phyloP scores from a whole-genome alignment of 179 eudicot genomes.

The Silene vulgaris region DNA sequence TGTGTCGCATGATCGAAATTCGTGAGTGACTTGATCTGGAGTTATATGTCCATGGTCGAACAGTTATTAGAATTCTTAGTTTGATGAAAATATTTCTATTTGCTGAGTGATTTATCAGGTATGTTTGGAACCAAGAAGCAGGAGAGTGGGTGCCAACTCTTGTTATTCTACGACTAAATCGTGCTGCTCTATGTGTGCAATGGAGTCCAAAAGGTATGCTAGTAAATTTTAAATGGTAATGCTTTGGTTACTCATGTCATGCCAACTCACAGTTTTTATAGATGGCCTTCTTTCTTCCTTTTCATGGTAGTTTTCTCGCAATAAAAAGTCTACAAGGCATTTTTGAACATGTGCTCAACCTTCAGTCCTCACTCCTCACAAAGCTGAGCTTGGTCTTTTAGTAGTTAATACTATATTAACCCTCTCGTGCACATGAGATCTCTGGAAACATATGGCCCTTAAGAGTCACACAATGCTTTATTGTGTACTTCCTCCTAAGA shows the following conservation, averaged over 20 bases:
- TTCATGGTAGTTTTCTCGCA: neutral
- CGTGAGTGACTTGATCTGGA: conserved; percentile 50
- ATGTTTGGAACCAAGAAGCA: conserved; percentile 89
- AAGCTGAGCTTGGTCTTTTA: conserved; percentile 1
- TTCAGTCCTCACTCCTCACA: neutral
- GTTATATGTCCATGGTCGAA: neutral
- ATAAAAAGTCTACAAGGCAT: neutral
- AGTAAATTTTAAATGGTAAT: neutral
- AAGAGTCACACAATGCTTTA: neutral
- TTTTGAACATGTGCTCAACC: neutral
- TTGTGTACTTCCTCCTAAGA: neutral
- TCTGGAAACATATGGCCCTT: neutral
- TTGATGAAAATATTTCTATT: neutral
- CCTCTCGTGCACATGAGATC: neutral
- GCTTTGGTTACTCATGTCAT: neutral
- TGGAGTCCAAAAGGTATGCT: conserved; percentile 92
- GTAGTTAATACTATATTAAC: neutral
- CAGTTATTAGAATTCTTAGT: neutral
- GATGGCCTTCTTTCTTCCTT: neutral
- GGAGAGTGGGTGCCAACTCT: conserved; percentile 93
- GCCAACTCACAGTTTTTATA: neutral
- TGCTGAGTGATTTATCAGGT: conserved; percentile 39
- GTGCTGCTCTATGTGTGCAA: conserved; percentile 97
- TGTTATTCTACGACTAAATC: conserved; percentile 90
- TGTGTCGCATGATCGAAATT: conserved; percentile 96